Conservation (phyloP, 441 rosid species). For the Flueggea neowawraea region DNA sequence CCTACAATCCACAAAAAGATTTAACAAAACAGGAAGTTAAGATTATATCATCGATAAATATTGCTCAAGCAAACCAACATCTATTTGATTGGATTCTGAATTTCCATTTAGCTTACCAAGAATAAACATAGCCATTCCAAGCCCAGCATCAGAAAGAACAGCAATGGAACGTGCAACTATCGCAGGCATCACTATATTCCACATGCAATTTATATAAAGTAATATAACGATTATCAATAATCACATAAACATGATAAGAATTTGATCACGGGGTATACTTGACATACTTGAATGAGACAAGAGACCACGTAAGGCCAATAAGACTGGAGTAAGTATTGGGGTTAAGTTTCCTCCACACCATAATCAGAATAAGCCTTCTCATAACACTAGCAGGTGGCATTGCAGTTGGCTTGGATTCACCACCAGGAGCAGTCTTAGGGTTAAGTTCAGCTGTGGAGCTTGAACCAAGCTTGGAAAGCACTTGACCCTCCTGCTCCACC, state of each 20-base stretch:
- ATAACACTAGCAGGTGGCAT: conserved; percentile 95
- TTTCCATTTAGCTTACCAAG: conserved; percentile 44
- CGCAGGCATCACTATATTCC: conserved; percentile 73
- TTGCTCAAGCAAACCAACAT: too few species aligned
- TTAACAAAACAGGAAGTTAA: too few species aligned
- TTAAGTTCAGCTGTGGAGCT: conserved; percentile 75
- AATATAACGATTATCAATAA: too few species aligned
- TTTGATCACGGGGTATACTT: too few species aligned
- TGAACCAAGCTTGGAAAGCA: conserved; percentile 64
- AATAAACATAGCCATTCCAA: conserved; percentile 98
- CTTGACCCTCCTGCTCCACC: conserved; percentile 53
- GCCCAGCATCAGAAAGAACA: conserved; percentile 88
- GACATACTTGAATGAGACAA: conserved; percentile 66
- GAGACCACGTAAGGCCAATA: conserved; percentile 90
- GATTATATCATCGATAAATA: too few species aligned
- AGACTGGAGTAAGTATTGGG: conserved; percentile 96
- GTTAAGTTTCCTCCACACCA: conserved; percentile 96
- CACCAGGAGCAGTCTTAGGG: conserved; percentile 44
- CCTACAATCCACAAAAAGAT: conserved; percentile 34
- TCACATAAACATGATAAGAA: too few species aligned
- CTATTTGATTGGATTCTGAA: too few species aligned
- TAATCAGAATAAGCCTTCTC: conserved; percentile 85
- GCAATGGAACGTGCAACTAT: conserved; percentile 64
- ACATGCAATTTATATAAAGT: conserved; percentile 29
- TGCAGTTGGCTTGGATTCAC: conserved; percentile 39